Evolutionary conservation across 2,329 filamentous ascomycete genomes (phyloP).

Genomic region (Sporothrix protearum): DNA sequence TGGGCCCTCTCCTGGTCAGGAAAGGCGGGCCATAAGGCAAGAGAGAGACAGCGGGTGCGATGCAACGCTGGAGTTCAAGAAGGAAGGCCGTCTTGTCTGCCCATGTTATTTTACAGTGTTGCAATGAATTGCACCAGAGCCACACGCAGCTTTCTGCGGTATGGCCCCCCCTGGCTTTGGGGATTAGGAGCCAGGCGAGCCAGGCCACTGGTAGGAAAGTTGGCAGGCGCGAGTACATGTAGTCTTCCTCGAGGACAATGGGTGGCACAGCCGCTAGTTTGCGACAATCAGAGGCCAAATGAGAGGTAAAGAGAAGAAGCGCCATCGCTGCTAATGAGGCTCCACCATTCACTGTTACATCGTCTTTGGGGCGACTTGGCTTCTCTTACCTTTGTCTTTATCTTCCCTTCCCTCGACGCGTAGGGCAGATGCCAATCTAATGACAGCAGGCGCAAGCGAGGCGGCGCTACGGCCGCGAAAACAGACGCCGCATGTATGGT

Average conservation of each 20-base stretch:
- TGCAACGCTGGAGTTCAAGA: background rate
- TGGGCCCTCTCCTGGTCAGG: background rate
- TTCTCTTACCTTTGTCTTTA: background rate
- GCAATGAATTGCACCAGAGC: background rate
- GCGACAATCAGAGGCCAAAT: background rate
- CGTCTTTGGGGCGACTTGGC: background rate
- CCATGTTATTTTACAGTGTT: background rate
- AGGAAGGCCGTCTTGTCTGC: background rate
- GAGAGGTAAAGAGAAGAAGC: background rate
- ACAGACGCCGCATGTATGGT: background rate
- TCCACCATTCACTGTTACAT: background rate
- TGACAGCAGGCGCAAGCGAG: background rate
- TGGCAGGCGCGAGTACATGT: background rate
- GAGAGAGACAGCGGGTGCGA: background rate
- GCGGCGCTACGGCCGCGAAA: background rate
- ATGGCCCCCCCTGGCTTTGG: background rate
- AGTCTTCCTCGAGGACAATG: slow-evolving; percentile 4
- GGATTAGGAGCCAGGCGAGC: background rate
- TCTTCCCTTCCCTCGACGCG: background rate
- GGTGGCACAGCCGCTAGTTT: background rate
- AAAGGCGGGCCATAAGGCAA: background rate
- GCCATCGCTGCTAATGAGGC: background rate
- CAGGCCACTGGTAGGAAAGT: background rate
- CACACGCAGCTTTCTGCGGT: background rate
- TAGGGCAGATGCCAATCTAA: background rate